Base-by-base conservation (phyloP, 2,329 filamentous ascomycete genomes). In the Immersiporthe knoxdaviesiana region DNA sequence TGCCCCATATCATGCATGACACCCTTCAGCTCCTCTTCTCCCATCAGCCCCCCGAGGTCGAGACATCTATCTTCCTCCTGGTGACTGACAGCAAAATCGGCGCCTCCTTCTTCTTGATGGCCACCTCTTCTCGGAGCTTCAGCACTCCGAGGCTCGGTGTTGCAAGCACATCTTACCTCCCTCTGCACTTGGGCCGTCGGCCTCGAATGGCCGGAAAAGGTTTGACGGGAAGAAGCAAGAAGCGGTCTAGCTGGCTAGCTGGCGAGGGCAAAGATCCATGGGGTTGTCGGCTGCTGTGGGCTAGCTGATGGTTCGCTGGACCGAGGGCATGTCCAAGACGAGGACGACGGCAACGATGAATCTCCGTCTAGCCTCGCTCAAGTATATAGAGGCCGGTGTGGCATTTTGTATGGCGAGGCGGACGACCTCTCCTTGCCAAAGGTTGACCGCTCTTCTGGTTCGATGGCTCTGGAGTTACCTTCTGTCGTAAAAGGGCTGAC, bases 281-380 rank as follows among this genome's bases (percentile, higher is more conserved):
- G 84, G 84, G 75, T 92, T 88, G 52, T 91, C 88, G 54, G 37
- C 37, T 14, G 83, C 82, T 50, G 87, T 85, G 4, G 91, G 90
- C 21, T 87, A 84, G 67, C 86, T 88, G 73, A 93, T 88, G 5
- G 88, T 89, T n/a, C n/a, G n/a, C n/a, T n/a, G n/a, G n/a, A n/a
- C 89, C 72, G 91, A 88, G 76, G 93, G 91, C 76, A 90, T 84
- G 72, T 93, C 91, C 61, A 92, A 81, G 47, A 91, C 85, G 65
- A 97, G 83, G 0, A 94, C 95, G 66, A 99, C 86, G 0, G n/a
- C n/a, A n/a, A n/a, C n/a, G n/a, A n/a, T n/a, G n/a, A n/a, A 94
- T 97, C 0, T 95, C 96, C 8, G 95, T 93, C 79, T 99, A 95
- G 12, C 93, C 93, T 21, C 90, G 85, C 64, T 90, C 85, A 10